A percentile compares a stretch with the other conserved stretches of the same genome.
Conservation (phyloP, 805 yeast species). For the Blastobotrys chiropterorum region DNA sequence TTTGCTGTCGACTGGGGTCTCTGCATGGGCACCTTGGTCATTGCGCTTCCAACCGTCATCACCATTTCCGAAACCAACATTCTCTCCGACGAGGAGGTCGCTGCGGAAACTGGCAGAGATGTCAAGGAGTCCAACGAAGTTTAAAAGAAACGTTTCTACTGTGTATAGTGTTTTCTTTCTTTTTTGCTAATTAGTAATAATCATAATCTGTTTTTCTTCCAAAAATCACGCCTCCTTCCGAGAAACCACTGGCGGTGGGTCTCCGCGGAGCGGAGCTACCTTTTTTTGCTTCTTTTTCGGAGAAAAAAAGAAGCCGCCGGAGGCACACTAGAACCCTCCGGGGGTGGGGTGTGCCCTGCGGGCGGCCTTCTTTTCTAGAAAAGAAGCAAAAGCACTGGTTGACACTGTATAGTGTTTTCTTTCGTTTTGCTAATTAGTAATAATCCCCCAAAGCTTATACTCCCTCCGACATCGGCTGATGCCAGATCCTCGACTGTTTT, state of each 20-base stretch:
- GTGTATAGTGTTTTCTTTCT: not conserved
- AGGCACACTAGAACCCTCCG: not conserved
- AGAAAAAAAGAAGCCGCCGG: too few species aligned
- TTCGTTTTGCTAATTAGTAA: too few species aligned
- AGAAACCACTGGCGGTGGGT: too few species aligned
- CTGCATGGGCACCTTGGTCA: conserved; percentile 39
- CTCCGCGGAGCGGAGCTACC: too few species aligned
- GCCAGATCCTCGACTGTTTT: too few species aligned
- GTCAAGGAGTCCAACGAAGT: not conserved
- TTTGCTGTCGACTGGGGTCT: conserved; percentile 51
- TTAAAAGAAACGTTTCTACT: not conserved
- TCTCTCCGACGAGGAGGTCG: conserved; percentile 24
- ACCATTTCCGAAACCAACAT: conserved; percentile 37
- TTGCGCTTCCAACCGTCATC: conserved; percentile 43
- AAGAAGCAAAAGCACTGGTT: not conserved
- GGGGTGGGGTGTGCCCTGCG: not conserved
- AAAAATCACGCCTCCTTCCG: not conserved
- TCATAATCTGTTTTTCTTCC: not conserved
- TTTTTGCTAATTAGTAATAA: not conserved
- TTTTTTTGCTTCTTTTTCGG: too few species aligned
- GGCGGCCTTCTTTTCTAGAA: not conserved
- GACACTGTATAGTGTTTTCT: too few species aligned
- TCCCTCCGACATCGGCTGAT: too few species aligned
- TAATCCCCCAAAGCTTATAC: too few species aligned
- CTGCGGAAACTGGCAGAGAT: not conserved